Evolutionary conservation across 2,329 filamentous ascomycete genomes (phyloP), one percentile per base, ranked within the genome.

Genomic region (Dendryphion nanum): DNA sequence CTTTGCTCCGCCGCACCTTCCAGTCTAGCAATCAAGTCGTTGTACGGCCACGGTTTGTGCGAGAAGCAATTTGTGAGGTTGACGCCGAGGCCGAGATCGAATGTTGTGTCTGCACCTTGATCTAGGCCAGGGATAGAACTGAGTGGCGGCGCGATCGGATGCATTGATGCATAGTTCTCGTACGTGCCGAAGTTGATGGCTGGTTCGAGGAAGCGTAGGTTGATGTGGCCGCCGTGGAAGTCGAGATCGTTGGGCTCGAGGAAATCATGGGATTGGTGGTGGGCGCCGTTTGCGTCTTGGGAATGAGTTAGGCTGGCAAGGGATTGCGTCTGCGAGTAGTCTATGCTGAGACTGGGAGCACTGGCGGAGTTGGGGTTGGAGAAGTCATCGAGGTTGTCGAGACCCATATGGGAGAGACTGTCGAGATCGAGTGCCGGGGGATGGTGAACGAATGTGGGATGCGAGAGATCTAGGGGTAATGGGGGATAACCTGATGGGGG

Each of bases 151-250:
- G 50, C 18, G 8, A 13, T 10, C 17, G 7, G 38, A 39, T 2
- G 30, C 33, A 23, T 6, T 7, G 31, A 38, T 4, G 34, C 37
- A 14, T 47, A 45, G 21, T 37, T 35, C 8, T 54, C 49, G 42
- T 59, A 63, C 3, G 41, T 35, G 1, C 42, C 38, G 10, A 63
- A 47, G 20, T 55, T 46, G 30, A 61, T 58, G 10, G 50, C 40
- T 0, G 61, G 53, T 16, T 70, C 65, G 35, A 70, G 68, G 10
- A 30, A 46, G 50, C 1, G 42, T 31, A 70, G 60, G 37, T 61
- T 59, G 38, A 72, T 68, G 26, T 65, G 63, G 10, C 65, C 64
- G 34, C 55, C 60, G 15, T 47, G 51, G 53, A 71, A 70, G 45
- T 71, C 66, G 44, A 69, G 65, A 10, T 57, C 54, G 38, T 67